Conservation (phyloP, 345 rosid genomes). For the Euphorbia pulcherrima region DNA sequence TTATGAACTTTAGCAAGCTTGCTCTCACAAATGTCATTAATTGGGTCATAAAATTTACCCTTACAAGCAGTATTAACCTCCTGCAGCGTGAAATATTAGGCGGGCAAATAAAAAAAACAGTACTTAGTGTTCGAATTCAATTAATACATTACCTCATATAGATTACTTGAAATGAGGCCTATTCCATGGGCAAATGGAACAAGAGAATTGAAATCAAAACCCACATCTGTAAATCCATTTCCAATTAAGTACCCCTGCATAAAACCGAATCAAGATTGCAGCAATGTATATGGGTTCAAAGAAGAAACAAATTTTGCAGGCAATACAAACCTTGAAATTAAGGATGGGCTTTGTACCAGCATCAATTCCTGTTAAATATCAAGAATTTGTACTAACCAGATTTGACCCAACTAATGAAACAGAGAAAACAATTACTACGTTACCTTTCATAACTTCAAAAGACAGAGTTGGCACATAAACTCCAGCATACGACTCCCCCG, state of each 20-base stretch:
- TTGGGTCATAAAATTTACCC: slow-evolving; percentile 45
- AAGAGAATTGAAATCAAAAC: slow-evolving; percentile 75
- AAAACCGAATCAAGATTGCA: slow-evolving; percentile 10
- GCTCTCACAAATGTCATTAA: slow-evolving; percentile 23
- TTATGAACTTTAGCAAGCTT: slow-evolving; percentile 46
- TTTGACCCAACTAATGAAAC: slow-evolving; percentile 5
- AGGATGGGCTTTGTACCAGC: slow-evolving; percentile 51
- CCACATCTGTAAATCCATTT: slow-evolving; percentile 75
- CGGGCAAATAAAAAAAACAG: no score
- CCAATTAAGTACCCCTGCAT: slow-evolving; percentile 88
- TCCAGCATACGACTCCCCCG: slow-evolving; percentile 98
- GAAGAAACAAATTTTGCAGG: not conserved
- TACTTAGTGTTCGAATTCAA: not conserved
- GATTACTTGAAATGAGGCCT: slow-evolving; percentile 73
- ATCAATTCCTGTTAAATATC: slow-evolving; percentile 50
- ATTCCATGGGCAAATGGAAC: slow-evolving; percentile 90
- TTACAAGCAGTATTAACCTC: slow-evolving; percentile 50
- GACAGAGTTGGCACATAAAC: slow-evolving; percentile 84
- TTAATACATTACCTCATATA: slow-evolving; percentile 68
- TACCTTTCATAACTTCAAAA: slow-evolving; percentile 69
- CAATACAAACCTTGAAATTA: slow-evolving; percentile 58
- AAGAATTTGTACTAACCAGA: not conserved
- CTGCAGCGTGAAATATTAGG: slow-evolving; percentile 35
- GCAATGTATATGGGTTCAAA: slow-evolving; percentile 11
- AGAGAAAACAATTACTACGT: slow-evolving; percentile 1